Conservation (phyloP, 768 basidiomycete species). For the Termitomyces sp. region DNA sequence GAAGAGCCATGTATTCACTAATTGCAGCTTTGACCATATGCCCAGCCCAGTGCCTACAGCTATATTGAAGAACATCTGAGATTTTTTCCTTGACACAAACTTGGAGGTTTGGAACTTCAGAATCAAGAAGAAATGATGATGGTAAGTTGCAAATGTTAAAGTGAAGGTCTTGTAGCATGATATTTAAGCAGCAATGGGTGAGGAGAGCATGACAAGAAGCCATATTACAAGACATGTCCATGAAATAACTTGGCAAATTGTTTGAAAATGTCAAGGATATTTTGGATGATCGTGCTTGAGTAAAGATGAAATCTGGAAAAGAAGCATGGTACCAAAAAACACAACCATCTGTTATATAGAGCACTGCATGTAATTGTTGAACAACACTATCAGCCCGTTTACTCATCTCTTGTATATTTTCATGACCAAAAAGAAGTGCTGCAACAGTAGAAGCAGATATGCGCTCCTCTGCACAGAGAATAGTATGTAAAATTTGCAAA, state of each 20-base stretch:
- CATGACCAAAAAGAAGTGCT: constrained; percentile 1
- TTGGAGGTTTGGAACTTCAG: neutral
- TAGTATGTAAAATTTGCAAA: constrained; percentile 16
- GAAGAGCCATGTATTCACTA: neutral
- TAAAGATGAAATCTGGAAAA: constrained; percentile 19
- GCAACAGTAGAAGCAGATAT: constrained; percentile 13
- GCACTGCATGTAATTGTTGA: constrained; percentile 15
- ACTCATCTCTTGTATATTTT: neutral
- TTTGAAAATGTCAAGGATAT: neutral
- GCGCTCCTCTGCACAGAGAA: constrained; percentile 4
- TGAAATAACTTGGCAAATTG: neutral
- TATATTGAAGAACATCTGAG: neutral
- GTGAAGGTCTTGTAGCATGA: no score
- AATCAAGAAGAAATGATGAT: no score
- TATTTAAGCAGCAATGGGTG: no score
- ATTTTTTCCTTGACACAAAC: neutral
- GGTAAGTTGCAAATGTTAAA: no score
- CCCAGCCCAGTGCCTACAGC: neutral
- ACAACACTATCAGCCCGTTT: constrained; percentile 9
- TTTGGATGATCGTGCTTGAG: neutral
- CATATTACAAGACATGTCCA: no score
- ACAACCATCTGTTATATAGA: constrained; percentile 12
- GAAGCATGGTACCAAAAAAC: constrained; percentile 21
- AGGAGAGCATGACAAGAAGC: no score
- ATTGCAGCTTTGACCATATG: no score